These are phyloP conservation scores for Scenedesmus sp. DNA, from an alignment of 163 green algal species.

Conservation along the genomic window DNA sequence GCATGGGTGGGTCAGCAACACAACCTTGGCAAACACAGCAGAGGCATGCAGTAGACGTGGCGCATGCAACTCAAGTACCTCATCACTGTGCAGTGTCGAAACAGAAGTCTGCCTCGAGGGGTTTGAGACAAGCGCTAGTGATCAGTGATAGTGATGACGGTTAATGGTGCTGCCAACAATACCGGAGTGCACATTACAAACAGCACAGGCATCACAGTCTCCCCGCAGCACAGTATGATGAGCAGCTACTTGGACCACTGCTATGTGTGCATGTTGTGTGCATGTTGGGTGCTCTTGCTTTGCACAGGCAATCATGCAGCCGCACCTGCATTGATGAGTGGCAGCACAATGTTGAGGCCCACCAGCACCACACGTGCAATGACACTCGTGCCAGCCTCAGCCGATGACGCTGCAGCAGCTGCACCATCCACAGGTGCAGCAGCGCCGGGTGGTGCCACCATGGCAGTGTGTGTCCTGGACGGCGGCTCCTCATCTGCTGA, in stretches of 20 bases:
- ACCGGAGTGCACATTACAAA: too few species aligned
- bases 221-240: background rate
- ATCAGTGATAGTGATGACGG: too few species aligned
- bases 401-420: constrained; percentile 13
- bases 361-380: constrained; percentile 81
- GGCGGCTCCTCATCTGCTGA: constrained; percentile 8
- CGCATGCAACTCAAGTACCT: too few species aligned
- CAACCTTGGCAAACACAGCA: background rate
- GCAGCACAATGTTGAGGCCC: constrained; percentile 88
- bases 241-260: background rate
- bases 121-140: too few species aligned
- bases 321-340: constrained; percentile 74
- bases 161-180: background rate
- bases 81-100: background rate
- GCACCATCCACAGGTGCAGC: background rate
- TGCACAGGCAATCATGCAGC: background rate
- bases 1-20: too few species aligned
- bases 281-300: too few species aligned
- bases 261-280: background rate
- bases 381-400: background rate
- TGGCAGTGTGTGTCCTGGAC: constrained; percentile 10
- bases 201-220: background rate
- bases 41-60: too few species aligned
- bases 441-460: background rate
- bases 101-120: too few species aligned